Conservation (phyloP, 1,284 basidiomycete species). For the Fomes fomentarius region DNA sequence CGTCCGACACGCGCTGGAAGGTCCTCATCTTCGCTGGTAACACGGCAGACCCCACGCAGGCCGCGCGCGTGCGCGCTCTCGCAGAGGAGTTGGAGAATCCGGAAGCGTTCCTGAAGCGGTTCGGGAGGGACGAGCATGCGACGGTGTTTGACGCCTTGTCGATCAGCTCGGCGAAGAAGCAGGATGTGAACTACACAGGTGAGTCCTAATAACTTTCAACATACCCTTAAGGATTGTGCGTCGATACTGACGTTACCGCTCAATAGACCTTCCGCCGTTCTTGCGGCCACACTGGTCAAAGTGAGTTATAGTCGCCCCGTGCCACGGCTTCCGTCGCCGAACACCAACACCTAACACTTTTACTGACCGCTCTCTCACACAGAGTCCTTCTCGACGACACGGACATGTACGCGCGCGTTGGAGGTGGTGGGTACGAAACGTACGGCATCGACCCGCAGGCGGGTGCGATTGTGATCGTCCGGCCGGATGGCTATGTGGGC, state of each 20-base stretch:
- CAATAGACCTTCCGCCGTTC: slow-evolving; percentile 45
- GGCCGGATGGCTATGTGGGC: slow-evolving; percentile 76
- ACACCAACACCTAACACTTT: too few relatives aligned
- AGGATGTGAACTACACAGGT: slow-evolving; percentile 44
- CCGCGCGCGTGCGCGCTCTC: slow-evolving; percentile 43
- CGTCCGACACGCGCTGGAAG: slow-evolving; percentile 73
- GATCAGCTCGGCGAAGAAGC: slow-evolving; percentile 50
- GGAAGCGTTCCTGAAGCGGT: slow-evolving; percentile 42
- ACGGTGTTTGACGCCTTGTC: slow-evolving; percentile 57
- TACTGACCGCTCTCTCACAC: neutral
- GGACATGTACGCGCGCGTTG: slow-evolving; percentile 35
- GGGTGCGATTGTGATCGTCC: slow-evolving; percentile 68
- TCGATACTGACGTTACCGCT: neutral
- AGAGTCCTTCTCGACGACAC: slow-evolving; percentile 29
- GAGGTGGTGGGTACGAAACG: slow-evolving; percentile 45
- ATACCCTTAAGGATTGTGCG: too few relatives aligned
- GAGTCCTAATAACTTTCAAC: neutral
- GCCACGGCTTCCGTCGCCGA: too few relatives aligned
- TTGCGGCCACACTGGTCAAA: slow-evolving; percentile 70
- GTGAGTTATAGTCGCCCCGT: slow-evolving; percentile 39
- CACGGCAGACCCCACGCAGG: slow-evolving; percentile 42
- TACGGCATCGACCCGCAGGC: slow-evolving; percentile 54
- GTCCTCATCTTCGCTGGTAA: slow-evolving; percentile 71
- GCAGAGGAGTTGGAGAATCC: slow-evolving; percentile 45
- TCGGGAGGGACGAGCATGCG: slow-evolving; percentile 20